Base-by-base conservation (phyloP, 2,329 filamentous ascomycete genomes). In the Colletotrichum liaoningense region DNA sequence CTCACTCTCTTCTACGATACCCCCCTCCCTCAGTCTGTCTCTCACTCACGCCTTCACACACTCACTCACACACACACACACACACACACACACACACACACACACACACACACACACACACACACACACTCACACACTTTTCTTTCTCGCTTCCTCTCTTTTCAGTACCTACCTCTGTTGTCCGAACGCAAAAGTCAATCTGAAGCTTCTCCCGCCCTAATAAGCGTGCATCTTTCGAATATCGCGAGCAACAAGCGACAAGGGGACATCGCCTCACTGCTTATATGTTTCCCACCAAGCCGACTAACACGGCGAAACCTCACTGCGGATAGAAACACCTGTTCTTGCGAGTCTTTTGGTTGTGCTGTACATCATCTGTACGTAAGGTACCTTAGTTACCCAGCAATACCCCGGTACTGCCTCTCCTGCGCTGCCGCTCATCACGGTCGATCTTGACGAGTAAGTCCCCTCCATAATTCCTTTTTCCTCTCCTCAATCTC, bases 391-490 rank as follows among this genome's bases (percentile, higher is more conserved):
- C 33, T 35, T 35, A 35, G 11, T 35, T 35, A 12, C 11, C 28
- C 35, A 58, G 54, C 33, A 55, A 52, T 33, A 42, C 66, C 70
- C 67, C 19, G 67, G 67, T 42, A 62, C 55, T 52, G 67, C 42
- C 60, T 54, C n/a, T 59, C 16, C 49, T 67, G 62, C 62, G 26
- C 52, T 56, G 28, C 42, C 46, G 69, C 64, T 58, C 69, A 66
- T 72, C 73, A 72, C 52, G 62, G 67, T 52, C 63, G 73, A 73
- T 74, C 73, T 63, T 52, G 35, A 67, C 58, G 56, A 65, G 69
- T 66, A 24, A 69, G 69, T 52, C 16, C 55, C 54, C 65, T 73
- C 60, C 56, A 65, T 69, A 35, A 35, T 74, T 69, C 12, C 69
- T 73, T 74, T 73, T 69, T 69, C 33, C 69, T 58, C 22, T 57